Base-by-base conservation (phyloP, 441 rosid genomes). In the Croton setiger region DNA sequence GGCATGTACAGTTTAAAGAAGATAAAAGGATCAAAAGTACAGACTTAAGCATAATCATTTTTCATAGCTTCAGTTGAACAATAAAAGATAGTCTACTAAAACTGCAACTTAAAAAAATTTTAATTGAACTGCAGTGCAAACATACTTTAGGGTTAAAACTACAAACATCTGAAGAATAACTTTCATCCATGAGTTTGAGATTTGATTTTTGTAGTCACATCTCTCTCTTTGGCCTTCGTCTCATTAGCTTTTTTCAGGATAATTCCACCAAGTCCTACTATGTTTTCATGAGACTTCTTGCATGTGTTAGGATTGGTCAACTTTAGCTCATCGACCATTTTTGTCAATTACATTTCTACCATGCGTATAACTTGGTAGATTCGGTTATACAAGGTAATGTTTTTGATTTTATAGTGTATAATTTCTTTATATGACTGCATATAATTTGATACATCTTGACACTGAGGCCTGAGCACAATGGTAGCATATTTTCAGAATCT, bases 191-290 rank as follows among this genome's bases (percentile, higher is more conserved):
- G 33, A 49, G 9, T 23, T 33, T 31, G 27, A 31, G 53, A 33
- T 33, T 64, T 64, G 52, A 64, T 64, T 58, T 9, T n/a, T 37
- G 47, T n/a, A 37, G 17, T 7, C 31, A 9, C 27, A 59, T 56
- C n/a, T 27, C 18, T 37, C 41, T 4, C 41, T 56, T 31, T 56
- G 23, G 11, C 7, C 63, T 59, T 7, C 43, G 20, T 10, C 58
- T 54, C 15, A 12, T 54, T 9, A 21, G 7, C 58, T 54, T 54
- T 33, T 54, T 54, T 18, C 1, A 23, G 58, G 31, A 54, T 10
- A 5, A 58, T 15, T 11, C 17, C 41, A 31, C 39, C n/a, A n/a
- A n/a, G 11, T 23, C 31, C 58, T 3, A 20, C 23, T 35, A 36
- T 36, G 23, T 59, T 59, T 59, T 59, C 21, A 5, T 5, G 45